Base-by-base conservation (phyloP, 305 asterid species). In the Solanum hybrid region DNA sequence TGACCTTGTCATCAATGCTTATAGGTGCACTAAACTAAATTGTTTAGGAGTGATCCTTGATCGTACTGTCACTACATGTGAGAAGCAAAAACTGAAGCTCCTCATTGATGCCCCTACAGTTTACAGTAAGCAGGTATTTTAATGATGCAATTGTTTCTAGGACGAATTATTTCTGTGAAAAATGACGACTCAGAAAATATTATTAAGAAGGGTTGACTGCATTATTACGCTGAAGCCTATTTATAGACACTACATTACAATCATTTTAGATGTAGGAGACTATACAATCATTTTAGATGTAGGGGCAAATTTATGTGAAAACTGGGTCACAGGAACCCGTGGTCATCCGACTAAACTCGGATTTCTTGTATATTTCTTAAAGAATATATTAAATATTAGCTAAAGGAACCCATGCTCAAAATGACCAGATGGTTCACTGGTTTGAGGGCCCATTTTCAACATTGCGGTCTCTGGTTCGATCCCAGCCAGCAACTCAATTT, bases 41-140 rank as follows among this genome's bases (percentile, higher is more conserved):
- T 98, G 99, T 89, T 89, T 75, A 82, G 99, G 99, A 77, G 98
- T 95, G 80, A 96, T 98, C 90, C 93, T 95, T 75, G 95, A 95
- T 89, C 88, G 88, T 78, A 37, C 87, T 90, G 93, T 92, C 38
- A 91, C 94, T 77, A 89, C 91, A 89, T 93, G 91, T 82, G 98
- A 93, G 95, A 93, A 92, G 79, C 94, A 91, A 89, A 96, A 96
- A 90, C 86, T 94, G 91, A 86, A 87, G 88, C n/a, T 42, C 86
- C 86, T 51, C 45, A 79, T 24, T 90, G 91, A 75, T 82, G 64
- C 40, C 86, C 89, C 89, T 14, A 86, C 89, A 80, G 89, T 88
- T 80, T 27, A 45, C 85, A 78, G 90, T 84, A 84, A 89, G 90
- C 97, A 94, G 98, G 98, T 95, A 91, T 87, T 60, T 66, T 86